Percentiles rank a stretch among this genome's conserved stretches.
Evolutionary conservation across 768 basidiomycete genomes (phyloP).

Genomic region (Tulasnella sp.): DNA sequence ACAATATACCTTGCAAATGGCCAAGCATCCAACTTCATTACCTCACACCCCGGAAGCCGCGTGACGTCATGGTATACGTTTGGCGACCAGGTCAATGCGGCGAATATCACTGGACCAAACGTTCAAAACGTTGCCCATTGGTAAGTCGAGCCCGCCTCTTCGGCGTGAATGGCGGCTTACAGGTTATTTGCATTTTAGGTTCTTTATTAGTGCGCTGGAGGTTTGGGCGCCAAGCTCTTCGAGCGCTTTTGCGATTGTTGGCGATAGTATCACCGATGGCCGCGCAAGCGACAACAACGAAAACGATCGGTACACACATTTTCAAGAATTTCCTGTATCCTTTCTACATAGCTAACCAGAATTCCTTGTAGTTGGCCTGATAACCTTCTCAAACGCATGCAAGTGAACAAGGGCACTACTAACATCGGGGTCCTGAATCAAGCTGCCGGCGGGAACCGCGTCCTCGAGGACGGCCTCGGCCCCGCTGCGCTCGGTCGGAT

Average conservation of each 20-base stretch:
- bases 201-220: conserved; percentile 37
- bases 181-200: conserved; percentile 18
- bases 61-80: conserved; percentile 33
- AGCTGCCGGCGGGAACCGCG: conserved; percentile 43
- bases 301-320: conserved; percentile 37
- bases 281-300: conserved; percentile 36
- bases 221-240: conserved; percentile 29
- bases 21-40: conserved; percentile 34
- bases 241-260: conserved; percentile 35
- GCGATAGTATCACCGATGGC: conserved; percentile 46
- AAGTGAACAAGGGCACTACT: conserved; percentile 27
- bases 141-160: conserved; percentile 8
- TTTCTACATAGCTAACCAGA: too few species aligned
- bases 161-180: neutral
- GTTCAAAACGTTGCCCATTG: conserved; percentile 31
- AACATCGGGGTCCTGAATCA: conserved; percentile 39
- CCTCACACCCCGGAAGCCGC: conserved; percentile 40
- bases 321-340: neutral
- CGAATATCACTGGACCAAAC: conserved; percentile 30
- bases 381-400: conserved; percentile 35
- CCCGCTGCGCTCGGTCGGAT: conserved; percentile 39
- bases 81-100: conserved; percentile 32
- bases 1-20: conserved; percentile 35
- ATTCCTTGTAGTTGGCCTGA: conserved; percentile 38
- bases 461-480: conserved; percentile 40